These are phyloP conservation scores for Stenogyne calaminthoides DNA, from an alignment of 305 asterid genomes.

Conservation along the genomic window DNA sequence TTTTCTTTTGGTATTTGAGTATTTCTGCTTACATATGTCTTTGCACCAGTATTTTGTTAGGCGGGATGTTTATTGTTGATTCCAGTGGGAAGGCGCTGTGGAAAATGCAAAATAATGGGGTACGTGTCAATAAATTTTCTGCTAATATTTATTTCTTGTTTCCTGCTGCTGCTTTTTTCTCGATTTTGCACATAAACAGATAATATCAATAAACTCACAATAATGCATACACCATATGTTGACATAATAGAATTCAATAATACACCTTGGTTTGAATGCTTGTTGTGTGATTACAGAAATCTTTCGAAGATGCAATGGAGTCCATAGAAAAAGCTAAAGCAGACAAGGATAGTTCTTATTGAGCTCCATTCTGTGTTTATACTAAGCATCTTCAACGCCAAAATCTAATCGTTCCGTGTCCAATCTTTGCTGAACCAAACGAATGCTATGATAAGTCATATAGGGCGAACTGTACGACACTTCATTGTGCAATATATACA, in stretches of 20 bases:
- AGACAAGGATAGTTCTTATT: constrained; percentile 41
- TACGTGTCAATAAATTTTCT: constrained; percentile 29
- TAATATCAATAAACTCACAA: too few relatives aligned
- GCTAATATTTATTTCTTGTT: background rate
- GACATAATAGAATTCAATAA: background rate
- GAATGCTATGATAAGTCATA: background rate
- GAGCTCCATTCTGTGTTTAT: constrained; percentile 5
- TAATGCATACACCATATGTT: too few relatives aligned
- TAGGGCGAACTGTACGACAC: background rate
- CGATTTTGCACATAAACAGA: background rate
- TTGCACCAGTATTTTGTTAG: constrained; percentile 61
- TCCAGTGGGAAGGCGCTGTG: constrained; percentile 69
- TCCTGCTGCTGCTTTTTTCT: background rate
- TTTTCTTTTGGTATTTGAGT: background rate
- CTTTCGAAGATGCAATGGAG: constrained; percentile 81
- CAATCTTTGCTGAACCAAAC: too few relatives aligned
- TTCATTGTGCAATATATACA: background rate
- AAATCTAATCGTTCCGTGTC: background rate
- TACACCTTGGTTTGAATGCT: background rate
- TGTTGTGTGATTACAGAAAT: constrained; percentile 54
- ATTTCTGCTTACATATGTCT: constrained; percentile 25
- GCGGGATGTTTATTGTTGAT: constrained; percentile 59
- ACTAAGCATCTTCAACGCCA: background rate
- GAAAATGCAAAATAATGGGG: constrained; percentile 76
- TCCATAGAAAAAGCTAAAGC: constrained; percentile 67